A percentile compares a stretch with the other conserved stretches of the same genome.
phyloP scores from a whole-genome alignment of 768 basidiomycete species.

The Suillus fuscotomentosus region DNA sequence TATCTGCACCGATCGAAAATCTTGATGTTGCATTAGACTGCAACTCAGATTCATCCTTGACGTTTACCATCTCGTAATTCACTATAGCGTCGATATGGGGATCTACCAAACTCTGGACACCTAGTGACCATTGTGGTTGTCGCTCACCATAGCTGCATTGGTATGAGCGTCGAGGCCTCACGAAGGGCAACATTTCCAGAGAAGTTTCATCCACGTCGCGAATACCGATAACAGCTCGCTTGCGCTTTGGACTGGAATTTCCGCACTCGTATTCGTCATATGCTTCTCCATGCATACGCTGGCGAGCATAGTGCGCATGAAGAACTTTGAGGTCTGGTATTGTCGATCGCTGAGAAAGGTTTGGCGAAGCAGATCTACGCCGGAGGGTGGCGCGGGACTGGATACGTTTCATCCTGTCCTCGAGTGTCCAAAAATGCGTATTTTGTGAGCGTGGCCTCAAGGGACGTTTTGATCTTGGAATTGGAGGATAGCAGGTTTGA shows the following conservation, averaged over 20 bases:
- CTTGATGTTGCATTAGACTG: neutral
- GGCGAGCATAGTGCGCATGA: neutral
- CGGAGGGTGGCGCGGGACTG: neutral
- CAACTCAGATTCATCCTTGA: neutral
- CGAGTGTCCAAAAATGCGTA: neutral
- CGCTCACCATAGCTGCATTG: neutral
- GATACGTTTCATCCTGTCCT: neutral
- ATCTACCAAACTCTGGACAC: too few relatives aligned
- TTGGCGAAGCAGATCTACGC: neutral
- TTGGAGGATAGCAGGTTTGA: neutral
- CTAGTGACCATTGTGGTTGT: neutral
- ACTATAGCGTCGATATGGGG: neutral
- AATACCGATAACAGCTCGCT: neutral
- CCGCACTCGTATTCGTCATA: neutral
- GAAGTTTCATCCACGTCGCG: neutral
- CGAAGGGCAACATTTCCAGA: neutral
- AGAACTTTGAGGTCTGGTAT: neutral
- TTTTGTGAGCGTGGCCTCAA: neutral
- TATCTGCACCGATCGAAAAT: neutral
- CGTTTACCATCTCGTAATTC: neutral
- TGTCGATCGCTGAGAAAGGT: neutral
- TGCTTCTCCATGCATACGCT: neutral
- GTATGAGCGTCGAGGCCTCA: neutral
- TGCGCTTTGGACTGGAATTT: slow-evolving; percentile 1
- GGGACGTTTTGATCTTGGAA: neutral